Evolutionary conservation across 495 filamentous ascomycete genomes (phyloP).

Genomic region (Oidiodendron maius): DNA sequence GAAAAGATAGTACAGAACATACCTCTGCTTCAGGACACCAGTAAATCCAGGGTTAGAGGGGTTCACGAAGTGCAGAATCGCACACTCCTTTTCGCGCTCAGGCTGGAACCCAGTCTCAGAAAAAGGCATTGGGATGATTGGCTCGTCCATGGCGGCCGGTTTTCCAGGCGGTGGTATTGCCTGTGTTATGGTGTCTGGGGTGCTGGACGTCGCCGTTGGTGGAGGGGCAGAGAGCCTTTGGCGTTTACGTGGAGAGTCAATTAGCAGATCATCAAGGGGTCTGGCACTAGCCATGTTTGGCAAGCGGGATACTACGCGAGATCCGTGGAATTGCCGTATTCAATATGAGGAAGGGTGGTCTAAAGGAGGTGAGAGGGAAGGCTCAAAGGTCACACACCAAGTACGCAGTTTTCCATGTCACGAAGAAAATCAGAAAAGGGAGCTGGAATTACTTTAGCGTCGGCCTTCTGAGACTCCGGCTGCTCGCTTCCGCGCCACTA

Average conservation of each 20-base stretch:
- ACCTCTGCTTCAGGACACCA: conserved; percentile 56
- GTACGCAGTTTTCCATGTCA: too few species aligned
- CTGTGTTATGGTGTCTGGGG: not conserved
- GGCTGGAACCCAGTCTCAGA: conserved; percentile 5
- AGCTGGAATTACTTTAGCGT: too few species aligned
- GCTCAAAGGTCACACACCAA: too few species aligned
- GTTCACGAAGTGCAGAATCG: conserved; percentile 51
- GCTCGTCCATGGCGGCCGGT: not conserved
- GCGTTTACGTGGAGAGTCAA: not conserved
- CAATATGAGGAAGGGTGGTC: too few species aligned
- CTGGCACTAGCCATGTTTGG: conserved; percentile 10
- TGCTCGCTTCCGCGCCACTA: too few species aligned
- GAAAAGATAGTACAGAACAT: too few species aligned
- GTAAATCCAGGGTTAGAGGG: conserved; percentile 41
- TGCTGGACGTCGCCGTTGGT: not conserved
- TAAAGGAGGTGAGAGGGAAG: too few species aligned
- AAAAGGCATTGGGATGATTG: not conserved
- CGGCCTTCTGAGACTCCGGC: too few species aligned
- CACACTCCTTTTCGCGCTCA: conserved; percentile 40
- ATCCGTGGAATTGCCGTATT: too few species aligned
- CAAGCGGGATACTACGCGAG: too few species aligned
- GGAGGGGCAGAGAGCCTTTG: not conserved
- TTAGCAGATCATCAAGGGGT: not conserved
- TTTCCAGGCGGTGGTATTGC: not conserved
- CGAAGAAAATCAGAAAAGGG: too few species aligned